Evolutionary conservation across 2,329 filamentous ascomycete genomes (phyloP), one percentile per base, ranked within the genome.

Genomic region (Bipolaris victoriae): DNA sequence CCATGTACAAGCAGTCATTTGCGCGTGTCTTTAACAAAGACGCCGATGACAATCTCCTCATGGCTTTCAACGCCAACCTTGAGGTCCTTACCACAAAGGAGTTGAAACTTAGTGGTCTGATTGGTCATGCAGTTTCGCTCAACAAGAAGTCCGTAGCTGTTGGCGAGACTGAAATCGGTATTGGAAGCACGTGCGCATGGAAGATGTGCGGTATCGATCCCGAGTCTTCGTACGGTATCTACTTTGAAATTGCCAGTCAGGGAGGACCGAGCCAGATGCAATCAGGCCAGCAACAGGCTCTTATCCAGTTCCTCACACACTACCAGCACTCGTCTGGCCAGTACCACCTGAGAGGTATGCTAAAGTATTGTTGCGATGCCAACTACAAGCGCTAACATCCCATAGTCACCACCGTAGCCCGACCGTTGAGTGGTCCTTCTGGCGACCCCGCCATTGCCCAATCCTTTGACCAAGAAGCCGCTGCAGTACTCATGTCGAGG

Each of bases 181-280:
- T 99, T 68, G 95, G 95, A 64, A 98, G 98, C 75, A 99, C 95
- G 0, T 98, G 94, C 78, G 94, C 93, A 3, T 99, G 95, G 95
- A 99, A 99, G 80, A 97, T 99, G 94, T 98, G 95, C 71, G 93
- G 92, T 66, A 97, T 99, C 66, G 93, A 98, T 69, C 95, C 95
- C 10, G 90, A 88, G 53, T 88, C 95, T 31, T 97, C 92, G 71
- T 98, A 98, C 70, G 95, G 92, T 60, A 86, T 99, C 62, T 99
- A 98, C 80, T 99, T 98, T 69, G 95, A 99, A 77, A 96, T 99
- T 73, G 94, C 95, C 45, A 92, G 90, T 68, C 95, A 98, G 79
- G 92, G 92, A 35, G 92, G 92, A 7, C 90, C 92, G 15, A 85
- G 90, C 47, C 88, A 91, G 62, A 90, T 96, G 76, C 91, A 94